Evolutionary conservation across 768 basidiomycete genomes (phyloP).

Genomic region (Wakefieldia striispora): DNA sequence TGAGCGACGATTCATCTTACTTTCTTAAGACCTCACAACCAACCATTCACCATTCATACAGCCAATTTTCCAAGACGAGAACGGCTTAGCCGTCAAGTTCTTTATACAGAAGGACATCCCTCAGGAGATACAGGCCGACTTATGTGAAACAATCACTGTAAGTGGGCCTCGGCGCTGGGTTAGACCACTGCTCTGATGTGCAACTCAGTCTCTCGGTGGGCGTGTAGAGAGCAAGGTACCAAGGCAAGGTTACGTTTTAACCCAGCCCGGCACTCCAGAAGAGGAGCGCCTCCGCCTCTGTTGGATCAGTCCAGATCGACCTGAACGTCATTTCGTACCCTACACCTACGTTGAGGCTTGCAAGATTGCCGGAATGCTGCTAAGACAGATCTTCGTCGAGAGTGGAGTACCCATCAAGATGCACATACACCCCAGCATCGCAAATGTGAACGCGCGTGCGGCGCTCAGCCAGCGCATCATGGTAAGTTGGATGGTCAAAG

Average conservation of each 20-base stretch:
- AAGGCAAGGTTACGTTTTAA: slow-evolving; percentile 69
- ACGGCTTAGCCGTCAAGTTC: slow-evolving; percentile 72
- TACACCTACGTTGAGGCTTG: slow-evolving; percentile 84
- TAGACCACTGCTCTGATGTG: slow-evolving; percentile 6
- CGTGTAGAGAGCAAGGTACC: slow-evolving; percentile 78
- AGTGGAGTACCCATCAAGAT: slow-evolving; percentile 64
- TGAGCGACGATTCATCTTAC: slow-evolving; percentile 7
- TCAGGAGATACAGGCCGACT: slow-evolving; percentile 63
- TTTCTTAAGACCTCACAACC: slow-evolving; percentile 1
- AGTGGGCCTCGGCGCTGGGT: slow-evolving; percentile 3
- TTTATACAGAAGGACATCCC: slow-evolving; percentile 80
- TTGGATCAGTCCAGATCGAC: slow-evolving; percentile 67
- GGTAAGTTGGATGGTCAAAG: slow-evolving; percentile 38
- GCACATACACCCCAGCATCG: slow-evolving; percentile 80
- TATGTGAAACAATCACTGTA: slow-evolving; percentile 74
- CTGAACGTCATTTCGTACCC: slow-evolving; percentile 76
- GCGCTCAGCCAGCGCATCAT: slow-evolving; percentile 68
- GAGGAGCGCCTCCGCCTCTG: slow-evolving; percentile 74
- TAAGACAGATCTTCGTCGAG: slow-evolving; percentile 76
- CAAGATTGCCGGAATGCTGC: slow-evolving; percentile 68
- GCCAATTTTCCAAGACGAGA: slow-evolving; percentile 72
- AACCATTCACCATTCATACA: slow-evolving; percentile 20
- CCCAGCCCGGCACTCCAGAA: slow-evolving; percentile 65
- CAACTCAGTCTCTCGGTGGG: slow-evolving; percentile 62
- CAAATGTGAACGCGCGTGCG: slow-evolving; percentile 69